These are phyloP conservation scores for Simplicillium sp. DNA, from an alignment of 2,329 filamentous ascomycete genomes.

Conservation along the genomic window DNA sequence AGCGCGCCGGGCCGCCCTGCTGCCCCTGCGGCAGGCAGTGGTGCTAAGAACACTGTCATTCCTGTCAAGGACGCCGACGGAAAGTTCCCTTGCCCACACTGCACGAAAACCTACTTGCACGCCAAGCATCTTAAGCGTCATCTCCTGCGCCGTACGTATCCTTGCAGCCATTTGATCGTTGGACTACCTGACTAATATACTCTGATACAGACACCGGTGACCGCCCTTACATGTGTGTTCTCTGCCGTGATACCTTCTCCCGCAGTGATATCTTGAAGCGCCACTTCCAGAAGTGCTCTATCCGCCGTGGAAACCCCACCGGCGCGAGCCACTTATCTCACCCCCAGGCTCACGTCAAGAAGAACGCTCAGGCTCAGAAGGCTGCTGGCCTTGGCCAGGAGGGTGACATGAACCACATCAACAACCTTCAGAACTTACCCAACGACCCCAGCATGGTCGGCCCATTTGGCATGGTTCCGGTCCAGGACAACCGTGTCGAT, in stretches of 20 bases:
- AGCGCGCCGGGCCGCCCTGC: slow-evolving; percentile 81
- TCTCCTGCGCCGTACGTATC: slow-evolving; percentile 80
- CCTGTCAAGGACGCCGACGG: slow-evolving; percentile 94
- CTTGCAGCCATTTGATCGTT: slow-evolving; percentile 11
- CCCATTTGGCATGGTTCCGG: slow-evolving; percentile 46
- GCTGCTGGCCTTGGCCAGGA: slow-evolving; percentile 40
- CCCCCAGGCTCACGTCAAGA: slow-evolving; percentile 81
- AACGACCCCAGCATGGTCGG: slow-evolving; percentile 44
- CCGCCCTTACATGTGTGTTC: slow-evolving; percentile 93
- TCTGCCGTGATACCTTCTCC: slow-evolving; percentile 97
- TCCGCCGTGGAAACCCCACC: slow-evolving; percentile 89
- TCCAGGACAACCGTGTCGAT: slow-evolving; percentile 48
- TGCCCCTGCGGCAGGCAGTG: slow-evolving; percentile 60
- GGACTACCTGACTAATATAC: slow-evolving; percentile 15
- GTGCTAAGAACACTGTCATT: slow-evolving; percentile 71
- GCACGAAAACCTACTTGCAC: slow-evolving; percentile 95
- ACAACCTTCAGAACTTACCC: slow-evolving; percentile 49
- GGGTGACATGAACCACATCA: slow-evolving; percentile 49
- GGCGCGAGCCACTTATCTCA: slow-evolving; percentile 92
- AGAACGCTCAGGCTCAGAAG: slow-evolving; percentile 54
- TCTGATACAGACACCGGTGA: slow-evolving; percentile 74
- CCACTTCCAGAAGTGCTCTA: slow-evolving; percentile 98
- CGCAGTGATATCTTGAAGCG: slow-evolving; percentile 97
- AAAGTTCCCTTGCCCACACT: slow-evolving; percentile 96
- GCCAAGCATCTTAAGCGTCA: slow-evolving; percentile 97